A percentile compares a stretch with the other conserved stretches of the same genome.
Conservation (phyloP, 345 rosid genomes). For the Diplotaxis tenuifolia region DNA sequence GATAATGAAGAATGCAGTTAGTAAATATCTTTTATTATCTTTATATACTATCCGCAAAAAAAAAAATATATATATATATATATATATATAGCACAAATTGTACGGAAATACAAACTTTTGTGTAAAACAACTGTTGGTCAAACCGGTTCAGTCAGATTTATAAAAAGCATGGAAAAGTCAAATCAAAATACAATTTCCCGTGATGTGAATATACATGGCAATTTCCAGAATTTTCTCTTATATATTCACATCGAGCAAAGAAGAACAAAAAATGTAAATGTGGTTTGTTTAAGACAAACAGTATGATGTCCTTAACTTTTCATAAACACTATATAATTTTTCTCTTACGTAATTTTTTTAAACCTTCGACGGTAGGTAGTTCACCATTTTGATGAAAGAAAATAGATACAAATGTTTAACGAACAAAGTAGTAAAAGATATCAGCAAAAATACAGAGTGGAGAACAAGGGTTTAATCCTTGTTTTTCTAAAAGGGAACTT, state of each 20-base stretch:
- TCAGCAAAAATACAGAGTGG: not conserved
- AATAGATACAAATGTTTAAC: not conserved
- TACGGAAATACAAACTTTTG: not conserved
- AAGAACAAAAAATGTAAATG: not conserved
- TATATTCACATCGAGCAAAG: not conserved
- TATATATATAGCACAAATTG: not conserved
- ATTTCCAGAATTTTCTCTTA: not conserved
- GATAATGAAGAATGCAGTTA: not conserved
- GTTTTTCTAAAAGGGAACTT: not conserved
- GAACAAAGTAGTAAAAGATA: not conserved
- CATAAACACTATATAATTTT: not conserved
- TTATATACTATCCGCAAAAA: not conserved
- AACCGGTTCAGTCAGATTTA: slow-evolving; percentile 32
- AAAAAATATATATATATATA: not conserved
- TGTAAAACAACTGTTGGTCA: slow-evolving; percentile 30
- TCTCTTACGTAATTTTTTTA: not conserved
- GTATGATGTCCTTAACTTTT: not conserved
- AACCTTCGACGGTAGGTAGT: not conserved
- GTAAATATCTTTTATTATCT: not conserved
- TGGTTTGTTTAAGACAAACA: not conserved
- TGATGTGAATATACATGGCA: slow-evolving; percentile 33
- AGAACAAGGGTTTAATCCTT: not conserved
- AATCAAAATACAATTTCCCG: slow-evolving; percentile 33
- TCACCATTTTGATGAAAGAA: not conserved
- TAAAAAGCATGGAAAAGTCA: slow-evolving; percentile 33